Evolutionary conservation across 805 yeast species (phyloP).

Genomic region (Cyberlindnera veronae): DNA sequence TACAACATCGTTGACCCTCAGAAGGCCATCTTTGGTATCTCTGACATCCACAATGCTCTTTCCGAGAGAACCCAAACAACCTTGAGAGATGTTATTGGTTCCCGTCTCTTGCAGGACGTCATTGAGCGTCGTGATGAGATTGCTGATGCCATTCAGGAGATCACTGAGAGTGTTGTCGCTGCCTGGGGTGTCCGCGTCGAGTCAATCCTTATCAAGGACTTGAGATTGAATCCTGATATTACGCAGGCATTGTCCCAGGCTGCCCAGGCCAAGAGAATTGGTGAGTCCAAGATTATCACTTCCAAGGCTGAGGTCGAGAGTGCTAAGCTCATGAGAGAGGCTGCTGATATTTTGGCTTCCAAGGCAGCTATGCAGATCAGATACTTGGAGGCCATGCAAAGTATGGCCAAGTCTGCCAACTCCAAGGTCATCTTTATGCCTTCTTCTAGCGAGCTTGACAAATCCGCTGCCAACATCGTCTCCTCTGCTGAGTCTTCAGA

Average conservation of each 20-base stretch:
- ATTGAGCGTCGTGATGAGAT: slow-evolving; percentile 71
- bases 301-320: slow-evolving; percentile 75
- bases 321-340: slow-evolving; percentile 74
- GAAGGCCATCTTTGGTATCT: slow-evolving; percentile 57
- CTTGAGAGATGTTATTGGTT: slow-evolving; percentile 66
- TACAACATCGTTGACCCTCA: slow-evolving; percentile 67
- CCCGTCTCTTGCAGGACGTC: slow-evolving; percentile 63
- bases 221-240: slow-evolving; percentile 50
- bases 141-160: slow-evolving; percentile 58
- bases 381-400: slow-evolving; percentile 75
- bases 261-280: slow-evolving; percentile 71
- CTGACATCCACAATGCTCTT: slow-evolving; percentile 51
- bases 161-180: slow-evolving; percentile 57
- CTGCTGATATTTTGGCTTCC: slow-evolving; percentile 71
- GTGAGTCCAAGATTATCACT: slow-evolving; percentile 71
- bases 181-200: slow-evolving; percentile 73
- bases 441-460: slow-evolving; percentile 38
- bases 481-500: background rate
- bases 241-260: slow-evolving; percentile 65
- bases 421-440: slow-evolving; percentile 79
- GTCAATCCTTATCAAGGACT: slow-evolving; percentile 64
- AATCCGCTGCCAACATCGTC: slow-evolving; percentile 7
- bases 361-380: slow-evolving; percentile 78
- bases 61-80: slow-evolving; percentile 71
- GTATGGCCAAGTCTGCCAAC: slow-evolving; percentile 58